phyloP scores from a whole-genome alignment of 257 asterid species.

The Gentiana dahurica region DNA sequence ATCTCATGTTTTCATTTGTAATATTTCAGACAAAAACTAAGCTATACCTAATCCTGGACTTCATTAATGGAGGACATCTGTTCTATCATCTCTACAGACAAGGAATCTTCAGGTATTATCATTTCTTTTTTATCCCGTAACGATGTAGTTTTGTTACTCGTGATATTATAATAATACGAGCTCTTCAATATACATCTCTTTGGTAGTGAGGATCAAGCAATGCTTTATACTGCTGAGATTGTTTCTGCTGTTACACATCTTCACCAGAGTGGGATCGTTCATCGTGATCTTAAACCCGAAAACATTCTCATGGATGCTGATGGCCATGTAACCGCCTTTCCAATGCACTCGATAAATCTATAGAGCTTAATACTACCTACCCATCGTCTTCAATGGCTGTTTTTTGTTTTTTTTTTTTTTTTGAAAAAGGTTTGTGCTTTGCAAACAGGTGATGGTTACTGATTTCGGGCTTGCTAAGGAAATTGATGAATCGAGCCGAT shows the following conservation, averaged over 20 bases:
- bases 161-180: slow-evolving; percentile 13
- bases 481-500: slow-evolving; percentile 76
- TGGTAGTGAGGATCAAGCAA: slow-evolving; percentile 94
- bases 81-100: slow-evolving; percentile 95
- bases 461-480: slow-evolving; percentile 95
- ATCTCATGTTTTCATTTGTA: slow-evolving; percentile 1
- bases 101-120: slow-evolving; percentile 76
- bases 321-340: slow-evolving; percentile 61
- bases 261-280: slow-evolving; percentile 85
- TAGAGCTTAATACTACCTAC: too few species aligned
- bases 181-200: slow-evolving; percentile 16
- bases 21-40: slow-evolving; percentile 63
- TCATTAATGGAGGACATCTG: slow-evolving; percentile 90
- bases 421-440: background rate
- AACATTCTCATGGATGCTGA: slow-evolving; percentile 95
- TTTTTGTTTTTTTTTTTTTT: background rate
- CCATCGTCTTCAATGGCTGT: background rate
- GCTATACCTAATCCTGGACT: slow-evolving; percentile 79
- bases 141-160: slow-evolving; percentile 8
- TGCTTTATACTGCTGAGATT: slow-evolving; percentile 88
- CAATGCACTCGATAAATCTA: background rate
- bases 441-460: slow-evolving; percentile 67
- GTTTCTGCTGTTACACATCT: slow-evolving; percentile 94
- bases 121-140: slow-evolving; percentile 4
- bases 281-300: slow-evolving; percentile 93